Percentiles rank a stretch among this genome's conserved stretches.
phyloP scores from a whole-genome alignment of 768 basidiomycete genomes.

The Mycena rosella region DNA sequence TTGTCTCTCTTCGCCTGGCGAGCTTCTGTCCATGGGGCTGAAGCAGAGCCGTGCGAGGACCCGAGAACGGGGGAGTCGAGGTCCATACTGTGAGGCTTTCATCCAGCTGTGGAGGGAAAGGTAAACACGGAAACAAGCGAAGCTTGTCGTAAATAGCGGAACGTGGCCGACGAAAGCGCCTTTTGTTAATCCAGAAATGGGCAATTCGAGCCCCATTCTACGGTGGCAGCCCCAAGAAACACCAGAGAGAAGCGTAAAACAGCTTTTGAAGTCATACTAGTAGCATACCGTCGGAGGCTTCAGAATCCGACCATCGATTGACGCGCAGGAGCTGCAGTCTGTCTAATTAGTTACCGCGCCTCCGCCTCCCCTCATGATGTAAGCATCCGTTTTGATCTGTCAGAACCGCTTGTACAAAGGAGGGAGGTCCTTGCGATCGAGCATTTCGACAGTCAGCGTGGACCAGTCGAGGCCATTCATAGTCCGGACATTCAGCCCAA shows the following conservation, averaged over 20 bases:
- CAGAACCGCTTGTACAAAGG: too few relatives aligned
- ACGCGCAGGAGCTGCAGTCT: conserved; percentile 14
- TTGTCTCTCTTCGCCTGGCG: neutral
- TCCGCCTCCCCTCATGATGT: too few relatives aligned
- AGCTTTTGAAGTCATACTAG: conserved; percentile 13
- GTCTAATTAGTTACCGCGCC: too few relatives aligned
- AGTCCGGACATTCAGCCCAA: conserved; percentile 19
- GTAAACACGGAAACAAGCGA: conserved; percentile 3
- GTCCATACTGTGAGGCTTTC: conserved; percentile 3
- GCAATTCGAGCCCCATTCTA: conserved; percentile 20
- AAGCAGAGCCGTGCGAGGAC: neutral
- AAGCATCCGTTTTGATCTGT: too few relatives aligned
- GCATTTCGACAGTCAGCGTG: neutral
- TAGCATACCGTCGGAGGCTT: conserved; percentile 10
- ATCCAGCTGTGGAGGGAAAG: conserved; percentile 17
- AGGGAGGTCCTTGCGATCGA: neutral
- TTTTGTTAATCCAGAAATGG: conserved; percentile 28
- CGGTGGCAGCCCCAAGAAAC: conserved; percentile 19
- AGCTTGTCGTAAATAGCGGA: conserved; percentile 20
- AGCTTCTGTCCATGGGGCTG: neutral
- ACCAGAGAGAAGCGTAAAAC: neutral
- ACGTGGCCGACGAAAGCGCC: conserved; percentile 30
- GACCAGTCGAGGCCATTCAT: conserved; percentile 11
- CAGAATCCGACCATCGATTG: conserved; percentile 1
- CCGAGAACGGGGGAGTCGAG: neutral